Evolutionary conservation across 805 yeast genomes (phyloP).

Genomic region (Cyberlindnera euphorbiiphila): DNA sequence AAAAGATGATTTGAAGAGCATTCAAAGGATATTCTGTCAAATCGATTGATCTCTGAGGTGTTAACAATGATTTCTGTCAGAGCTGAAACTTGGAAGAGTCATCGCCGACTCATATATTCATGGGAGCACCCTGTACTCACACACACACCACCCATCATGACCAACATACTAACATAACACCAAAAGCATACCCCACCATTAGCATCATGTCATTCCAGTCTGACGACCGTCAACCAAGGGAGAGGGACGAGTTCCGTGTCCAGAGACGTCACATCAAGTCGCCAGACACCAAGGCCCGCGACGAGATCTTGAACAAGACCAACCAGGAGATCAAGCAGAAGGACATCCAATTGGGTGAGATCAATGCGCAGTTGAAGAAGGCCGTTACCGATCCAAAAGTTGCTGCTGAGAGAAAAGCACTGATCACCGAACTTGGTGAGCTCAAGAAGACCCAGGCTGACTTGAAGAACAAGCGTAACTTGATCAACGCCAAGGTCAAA

Average conservation of each 20-base stretch:
- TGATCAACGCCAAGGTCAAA: conserved; percentile 62
- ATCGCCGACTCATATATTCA: too few relatives aligned
- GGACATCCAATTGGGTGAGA: conserved; percentile 48
- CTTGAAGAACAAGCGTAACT: conserved; percentile 42
- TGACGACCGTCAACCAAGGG: conserved; percentile 13
- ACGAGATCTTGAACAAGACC: conserved; percentile 50
- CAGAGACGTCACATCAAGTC: conserved; percentile 53
- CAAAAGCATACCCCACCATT: not conserved
- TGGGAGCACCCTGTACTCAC: too few relatives aligned
- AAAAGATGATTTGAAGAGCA: not conserved
- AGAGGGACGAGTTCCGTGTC: conserved; percentile 20
- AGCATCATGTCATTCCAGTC: conserved; percentile 13
- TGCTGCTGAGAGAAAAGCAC: conserved; percentile 50
- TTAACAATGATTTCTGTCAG: not conserved
- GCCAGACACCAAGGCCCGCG: conserved; percentile 67
- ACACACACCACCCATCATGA: too few relatives aligned
- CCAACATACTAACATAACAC: too few relatives aligned
- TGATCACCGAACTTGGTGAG: conserved; percentile 42
- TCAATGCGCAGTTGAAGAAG: conserved; percentile 52
- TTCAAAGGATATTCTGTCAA: too few relatives aligned
- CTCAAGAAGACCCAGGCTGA: conserved; percentile 45
- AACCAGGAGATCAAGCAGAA: conserved; percentile 60
- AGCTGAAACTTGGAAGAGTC: too few relatives aligned
- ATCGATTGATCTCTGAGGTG: too few relatives aligned
- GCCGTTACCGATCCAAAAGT: conserved; percentile 47